Evolutionary conservation across 2,329 filamentous ascomycete species (phyloP), one percentile per base, ranked within the genome.

Genomic region (Xylariomycetidae sp.): DNA sequence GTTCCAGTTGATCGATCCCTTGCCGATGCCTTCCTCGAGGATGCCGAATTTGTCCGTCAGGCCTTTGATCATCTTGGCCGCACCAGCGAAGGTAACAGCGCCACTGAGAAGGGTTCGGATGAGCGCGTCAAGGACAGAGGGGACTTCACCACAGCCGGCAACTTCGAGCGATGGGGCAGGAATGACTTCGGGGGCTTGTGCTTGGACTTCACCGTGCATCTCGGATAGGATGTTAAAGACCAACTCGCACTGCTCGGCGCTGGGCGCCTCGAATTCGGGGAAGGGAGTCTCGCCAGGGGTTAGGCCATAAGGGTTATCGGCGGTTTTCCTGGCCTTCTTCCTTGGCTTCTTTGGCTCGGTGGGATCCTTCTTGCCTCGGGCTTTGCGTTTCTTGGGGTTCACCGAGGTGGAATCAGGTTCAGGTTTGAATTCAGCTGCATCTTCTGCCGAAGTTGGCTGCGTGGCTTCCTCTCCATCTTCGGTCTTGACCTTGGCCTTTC

Each of bases 1-100:
- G 45, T 87, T 76, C 82, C 84, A 90, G 52, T 88, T 67, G 6
- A 88, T 80, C 34, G 81, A 85, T 3, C 81, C 82, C 46, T 81
- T 78, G 5, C 82, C 82, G 8, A 82, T 62, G 6, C 82, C 78
- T 26, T 72, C 66, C 19, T 77, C 55, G 4, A 82, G 60, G 13
- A 77, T 66, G 1, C 85, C 83, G 42, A 82, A 88, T 20, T 62
- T 70, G 13, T 72, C 51, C 3, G 82, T 75, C 0, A 92, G 66
- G 1, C 78, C 80, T 38, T 63, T 65, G 41, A 90, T 77, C 5
- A 85, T 82, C 25, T 66, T 70, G 14, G 77, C 77, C 0, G 85
- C 80, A 16, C 67, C 67, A 2, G 51, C 57, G 41, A 66, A 66
- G 2, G 63, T 64, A 0, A 71, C 75, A 6, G 69, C 64, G 2